These are phyloP conservation scores for Waltergamsia citrina DNA, from an alignment of 2,329 filamentous ascomycete genomes.

Conservation along the genomic window DNA sequence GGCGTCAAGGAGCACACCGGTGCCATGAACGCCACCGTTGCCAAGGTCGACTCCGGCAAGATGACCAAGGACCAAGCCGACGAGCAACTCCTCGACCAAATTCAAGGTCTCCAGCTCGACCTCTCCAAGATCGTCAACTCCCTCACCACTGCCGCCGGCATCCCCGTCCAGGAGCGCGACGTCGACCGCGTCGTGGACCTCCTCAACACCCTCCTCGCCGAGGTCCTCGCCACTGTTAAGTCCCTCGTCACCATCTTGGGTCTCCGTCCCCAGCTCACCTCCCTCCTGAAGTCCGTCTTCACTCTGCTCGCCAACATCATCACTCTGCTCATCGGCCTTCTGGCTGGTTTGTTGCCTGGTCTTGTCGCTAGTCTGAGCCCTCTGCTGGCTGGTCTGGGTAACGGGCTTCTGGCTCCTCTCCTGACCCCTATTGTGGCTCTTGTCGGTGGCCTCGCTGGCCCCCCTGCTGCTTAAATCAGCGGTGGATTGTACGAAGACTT, in stretches of 20 bases:
- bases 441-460: constrained; percentile 9
- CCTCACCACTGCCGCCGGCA: constrained; percentile 11
- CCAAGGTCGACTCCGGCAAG: constrained; percentile 11
- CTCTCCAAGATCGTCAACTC: constrained; percentile 14
- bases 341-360: constrained; percentile 12
- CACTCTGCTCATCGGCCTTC: constrained; percentile 12
- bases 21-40: constrained; percentile 2
- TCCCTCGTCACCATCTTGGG: constrained; percentile 13
- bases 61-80: constrained; percentile 12
- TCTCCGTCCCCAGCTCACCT: constrained; percentile 13
- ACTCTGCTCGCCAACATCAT: constrained; percentile 14
- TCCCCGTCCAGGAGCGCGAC: constrained; percentile 12
- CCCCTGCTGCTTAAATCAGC: too few relatives aligned
- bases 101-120: constrained; percentile 11
- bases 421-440: constrained; percentile 13
- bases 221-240: constrained; percentile 15
- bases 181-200: constrained; percentile 13
- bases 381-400: constrained; percentile 15
- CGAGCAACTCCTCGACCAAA: constrained; percentile 6
- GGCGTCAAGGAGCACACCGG: constrained; percentile 1
- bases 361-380: constrained; percentile 14
- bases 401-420: constrained; percentile 13
- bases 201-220: constrained; percentile 10
- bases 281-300: constrained; percentile 16
- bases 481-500: too few relatives aligned